Evolutionary conservation across 2,329 filamentous ascomycete genomes (phyloP).

Genomic region (Epichloe hybrida): DNA sequence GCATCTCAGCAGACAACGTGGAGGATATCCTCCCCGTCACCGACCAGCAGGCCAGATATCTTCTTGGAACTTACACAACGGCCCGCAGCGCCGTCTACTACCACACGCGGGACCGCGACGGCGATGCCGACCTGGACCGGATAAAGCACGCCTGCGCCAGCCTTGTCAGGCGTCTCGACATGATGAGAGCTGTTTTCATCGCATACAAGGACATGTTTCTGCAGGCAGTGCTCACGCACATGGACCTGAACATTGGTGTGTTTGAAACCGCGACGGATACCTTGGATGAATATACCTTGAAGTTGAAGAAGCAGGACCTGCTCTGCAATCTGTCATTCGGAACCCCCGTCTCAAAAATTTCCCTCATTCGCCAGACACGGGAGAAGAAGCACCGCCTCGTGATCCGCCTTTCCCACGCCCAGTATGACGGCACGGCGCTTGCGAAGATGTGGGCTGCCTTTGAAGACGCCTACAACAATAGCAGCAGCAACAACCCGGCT

Average conservation of each 20-base stretch:
- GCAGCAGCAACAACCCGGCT: background rate
- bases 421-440: slow-evolving; percentile 3
- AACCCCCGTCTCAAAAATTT: background rate
- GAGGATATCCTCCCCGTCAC: background rate
- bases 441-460: slow-evolving; percentile 1
- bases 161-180: background rate
- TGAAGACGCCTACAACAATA: background rate
- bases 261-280: background rate
- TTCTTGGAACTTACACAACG: slow-evolving; percentile 1
- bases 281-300: slow-evolving; percentile 1
- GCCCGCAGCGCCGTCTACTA: slow-evolving; percentile 2
- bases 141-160: background rate
- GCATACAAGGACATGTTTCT: slow-evolving; percentile 3
- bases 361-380: background rate
- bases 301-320: slow-evolving; percentile 1
- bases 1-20: background rate
- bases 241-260: background rate
- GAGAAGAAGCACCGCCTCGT: background rate
- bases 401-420: slow-evolving; percentile 1
- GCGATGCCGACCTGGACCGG: background rate
- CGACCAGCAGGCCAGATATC: slow-evolving; percentile 1
- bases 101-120: slow-evolving; percentile 1
- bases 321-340: background rate
- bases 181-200: slow-evolving; percentile 1
- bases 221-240: background rate